These are phyloP conservation scores for Amanita rimosa DNA, from an alignment of 768 basidiomycete species.

Conservation along the genomic window DNA sequence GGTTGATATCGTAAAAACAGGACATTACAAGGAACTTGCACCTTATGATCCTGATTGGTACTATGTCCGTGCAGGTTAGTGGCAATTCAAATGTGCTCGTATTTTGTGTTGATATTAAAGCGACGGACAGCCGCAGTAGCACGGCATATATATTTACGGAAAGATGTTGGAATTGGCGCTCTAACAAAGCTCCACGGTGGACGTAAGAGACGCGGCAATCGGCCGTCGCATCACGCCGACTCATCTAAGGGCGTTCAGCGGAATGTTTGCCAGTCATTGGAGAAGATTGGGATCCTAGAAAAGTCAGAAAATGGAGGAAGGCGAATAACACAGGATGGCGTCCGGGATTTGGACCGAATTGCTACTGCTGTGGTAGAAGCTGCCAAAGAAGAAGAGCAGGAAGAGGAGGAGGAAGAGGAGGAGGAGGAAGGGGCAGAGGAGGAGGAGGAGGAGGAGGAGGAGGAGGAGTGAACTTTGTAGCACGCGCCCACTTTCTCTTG, in stretches of 20 bases:
- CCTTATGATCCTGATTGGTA: constrained; percentile 99
- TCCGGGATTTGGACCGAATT: constrained; percentile 91
- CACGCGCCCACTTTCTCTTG: constrained; percentile 22
- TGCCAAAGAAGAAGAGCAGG: constrained; percentile 60
- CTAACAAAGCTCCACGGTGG: constrained; percentile 96
- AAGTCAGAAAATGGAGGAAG: constrained; percentile 89
- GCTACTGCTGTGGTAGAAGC: constrained; percentile 83
- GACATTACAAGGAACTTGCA: constrained; percentile 93
- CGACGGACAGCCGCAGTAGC: constrained; percentile 71
- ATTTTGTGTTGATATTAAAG: not conserved
- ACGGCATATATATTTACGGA: constrained; percentile 99
- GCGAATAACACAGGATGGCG: constrained; percentile 93
- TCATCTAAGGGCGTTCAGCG: constrained; percentile 85
- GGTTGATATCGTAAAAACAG: constrained; percentile 99
- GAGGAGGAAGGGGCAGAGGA: constrained; percentile 55
- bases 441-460: constrained; percentile 56
- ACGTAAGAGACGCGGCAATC: constrained; percentile 90
- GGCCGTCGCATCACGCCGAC: constrained; percentile 89
- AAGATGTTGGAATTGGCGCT: constrained; percentile 90
- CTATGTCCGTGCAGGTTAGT: constrained; percentile 94
- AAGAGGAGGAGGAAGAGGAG: constrained; percentile 65
- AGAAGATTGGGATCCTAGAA: constrained; percentile 98
- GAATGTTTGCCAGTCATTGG: constrained; percentile 91
- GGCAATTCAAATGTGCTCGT: not conserved
- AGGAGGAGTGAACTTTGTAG: constrained; percentile 37